A percentile compares a stretch with the other conserved stretches of the same genome.
Evolutionary conservation across 257 asterid species (phyloP).

Genomic region (Thymus mandschuricus): DNA sequence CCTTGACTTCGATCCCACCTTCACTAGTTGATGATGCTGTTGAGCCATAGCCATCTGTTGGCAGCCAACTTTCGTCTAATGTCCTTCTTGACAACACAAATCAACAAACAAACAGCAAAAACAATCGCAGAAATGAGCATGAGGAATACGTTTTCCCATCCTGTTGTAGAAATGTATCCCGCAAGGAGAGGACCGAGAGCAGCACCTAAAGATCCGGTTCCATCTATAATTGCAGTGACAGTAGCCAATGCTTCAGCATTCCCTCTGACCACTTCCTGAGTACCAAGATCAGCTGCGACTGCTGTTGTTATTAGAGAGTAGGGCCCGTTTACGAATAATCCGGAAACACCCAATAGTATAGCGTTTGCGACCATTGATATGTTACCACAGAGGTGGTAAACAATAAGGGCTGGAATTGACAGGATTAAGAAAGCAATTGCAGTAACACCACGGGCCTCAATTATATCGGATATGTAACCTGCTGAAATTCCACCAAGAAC

Average conservation of each 20-base stretch:
- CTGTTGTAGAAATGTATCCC: slow-evolving; percentile 87
- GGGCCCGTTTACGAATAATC: slow-evolving; percentile 87
- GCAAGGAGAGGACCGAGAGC: slow-evolving; percentile 95
- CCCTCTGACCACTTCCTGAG: slow-evolving; percentile 62
- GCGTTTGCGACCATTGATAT: slow-evolving; percentile 66
- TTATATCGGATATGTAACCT: slow-evolving; percentile 69
- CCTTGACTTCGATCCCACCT: background rate
- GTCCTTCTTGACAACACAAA: slow-evolving; percentile 65
- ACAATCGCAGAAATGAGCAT: slow-evolving; percentile 70
- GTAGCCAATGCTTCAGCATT: slow-evolving; percentile 88
- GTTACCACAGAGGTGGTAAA: slow-evolving; percentile 75
- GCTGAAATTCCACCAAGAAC: slow-evolving; percentile 88
- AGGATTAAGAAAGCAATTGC: slow-evolving; percentile 60
- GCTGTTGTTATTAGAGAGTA: slow-evolving; percentile 92
- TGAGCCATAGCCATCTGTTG: slow-evolving; percentile 80
- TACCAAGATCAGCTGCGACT: slow-evolving; percentile 95
- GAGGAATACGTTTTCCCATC: slow-evolving; percentile 88
- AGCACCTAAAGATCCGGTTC: slow-evolving; percentile 95
- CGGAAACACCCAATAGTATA: slow-evolving; percentile 66
- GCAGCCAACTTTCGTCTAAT: slow-evolving; percentile 58
- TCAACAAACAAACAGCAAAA: slow-evolving; percentile 59
- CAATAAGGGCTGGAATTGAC: slow-evolving; percentile 74
- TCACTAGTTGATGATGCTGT: slow-evolving; percentile 34
- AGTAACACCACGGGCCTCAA: slow-evolving; percentile 87
- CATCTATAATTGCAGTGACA: slow-evolving; percentile 92